Evolutionary conservation across 257 asterid genomes (phyloP), one percentile per base, ranked within the genome.

Genomic region (Nicotiana knightiana): DNA sequence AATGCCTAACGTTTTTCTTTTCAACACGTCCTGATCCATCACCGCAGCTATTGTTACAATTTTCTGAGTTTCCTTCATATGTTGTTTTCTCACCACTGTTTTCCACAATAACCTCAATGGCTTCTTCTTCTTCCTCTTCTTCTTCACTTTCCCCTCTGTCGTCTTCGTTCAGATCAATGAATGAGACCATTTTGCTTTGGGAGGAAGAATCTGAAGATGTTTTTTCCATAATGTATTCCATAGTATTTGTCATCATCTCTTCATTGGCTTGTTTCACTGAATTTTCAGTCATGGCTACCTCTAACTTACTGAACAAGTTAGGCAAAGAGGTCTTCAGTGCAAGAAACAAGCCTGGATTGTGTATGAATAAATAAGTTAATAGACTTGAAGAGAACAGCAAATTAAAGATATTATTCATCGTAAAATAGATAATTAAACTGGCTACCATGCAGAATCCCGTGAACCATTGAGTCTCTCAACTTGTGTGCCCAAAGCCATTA

Each of bases 91-190:
- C 87, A 9, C 83, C 82, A 76, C 86, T 83, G 8, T 84, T 64
- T 77, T 81, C 84, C 6, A 86, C 66, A 6, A 18, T 65, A 83
- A 82, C 65, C 64, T 71, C 89, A 88, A 81, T 26, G 12, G 7
- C 68, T 64, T 8, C 48, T 43, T 59, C 82, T 66, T 88, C 90
- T 7, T 67, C 95, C 2, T 80, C 85, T 28, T 21, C 80, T 51
- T 78, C 64, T 30, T 48, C 65, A 3, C 18, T 39, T 77, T 75
- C 54, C 65, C 3, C 70, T 64, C 7, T 71, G 76, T 59, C 13
- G 43, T 91, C 94, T 85, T 91, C 94, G 26, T 95, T 93, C 87
- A 95, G 85, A 83, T 95, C 93, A 12, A 93, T 89, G 10, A 87
- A 87, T 15, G 96, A 89, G 15, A 76, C 63, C 67, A 43, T 7